Base-by-base conservation (phyloP, 2,329 filamentous ascomycete species). In the Penicillium brasilianum region DNA sequence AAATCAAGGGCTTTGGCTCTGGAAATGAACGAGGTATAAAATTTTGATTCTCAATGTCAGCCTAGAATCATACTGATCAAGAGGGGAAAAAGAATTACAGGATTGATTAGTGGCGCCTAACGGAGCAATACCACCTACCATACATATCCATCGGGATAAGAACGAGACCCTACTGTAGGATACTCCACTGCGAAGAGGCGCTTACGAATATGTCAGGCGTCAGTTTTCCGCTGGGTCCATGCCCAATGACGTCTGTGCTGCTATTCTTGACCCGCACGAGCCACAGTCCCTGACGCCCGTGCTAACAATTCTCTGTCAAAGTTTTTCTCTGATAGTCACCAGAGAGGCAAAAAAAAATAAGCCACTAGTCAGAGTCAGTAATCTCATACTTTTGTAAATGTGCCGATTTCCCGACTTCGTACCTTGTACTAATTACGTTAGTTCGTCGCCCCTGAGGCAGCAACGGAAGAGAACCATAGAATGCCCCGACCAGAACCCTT, bases 191-290 rank as follows among this genome's bases (percentile, higher is more conserved):
- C n/a, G n/a, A n/a, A n/a, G n/a, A n/a, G n/a, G n/a, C n/a, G n/a
- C n/a, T n/a, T n/a, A n/a, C n/a, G n/a, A 61, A 48, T 39, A 25
- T 34, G 18, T 51, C 51, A 46, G 57, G 57, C 43, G 51, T 44
- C 50, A 48, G 32, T 46, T 48, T 54, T 20, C 37, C 51, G 37
- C 37, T 32, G 18, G n/a, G n/a, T 11, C 36, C 44, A 69, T 68
- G 68, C 64, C 65, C 49, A 67, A 70, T 70, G 68, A 70, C 68
- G 68, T 70, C 66, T 64, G 28, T 68, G 68, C 57, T 64, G 55
- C 67, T 69, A 70, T 68, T 68, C 62, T 63, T 62, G 49, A 65
- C 49, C 22, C 59, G 59, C 64, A 63, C 57, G 54, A 68, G 67
- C 68, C 68, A 70, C 67, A 63, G 46, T 39, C 41, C 36, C 37